Percentiles rank a stretch among this genome's conserved stretches.
phyloP scores from a whole-genome alignment of 495 filamentous ascomycete species.

The Penicillium canariense region DNA sequence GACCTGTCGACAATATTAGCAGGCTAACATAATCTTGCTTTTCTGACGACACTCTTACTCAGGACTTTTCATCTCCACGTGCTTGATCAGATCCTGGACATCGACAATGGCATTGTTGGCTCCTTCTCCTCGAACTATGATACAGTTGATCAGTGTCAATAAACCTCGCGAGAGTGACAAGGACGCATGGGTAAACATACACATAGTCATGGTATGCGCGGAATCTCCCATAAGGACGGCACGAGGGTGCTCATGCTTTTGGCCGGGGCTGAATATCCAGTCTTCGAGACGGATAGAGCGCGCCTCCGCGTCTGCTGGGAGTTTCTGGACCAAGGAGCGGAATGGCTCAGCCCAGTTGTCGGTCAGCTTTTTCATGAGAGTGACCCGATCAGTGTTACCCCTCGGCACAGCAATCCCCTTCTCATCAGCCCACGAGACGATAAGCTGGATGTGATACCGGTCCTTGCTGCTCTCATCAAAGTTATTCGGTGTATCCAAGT shows the following conservation, averaged over 20 bases:
- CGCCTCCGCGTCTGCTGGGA: conserved; percentile 48
- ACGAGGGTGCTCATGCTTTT: conserved; percentile 31
- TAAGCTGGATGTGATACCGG: conserved; percentile 47
- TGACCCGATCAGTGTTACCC: conserved; percentile 39
- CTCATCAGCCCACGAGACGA: conserved; percentile 52
- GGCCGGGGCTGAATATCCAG: conserved; percentile 42
- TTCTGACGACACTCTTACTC: background rate
- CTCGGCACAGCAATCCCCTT: conserved; percentile 41
- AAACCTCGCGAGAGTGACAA: background rate
- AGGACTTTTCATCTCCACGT: conserved; percentile 17
- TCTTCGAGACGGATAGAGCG: conserved; percentile 55
- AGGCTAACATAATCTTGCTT: background rate
- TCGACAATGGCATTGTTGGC: conserved; percentile 60
- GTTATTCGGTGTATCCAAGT: conserved; percentile 49
- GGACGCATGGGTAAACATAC: conserved; percentile 29
- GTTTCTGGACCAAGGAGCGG: conserved; percentile 38
- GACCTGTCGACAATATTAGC: conserved; percentile 8
- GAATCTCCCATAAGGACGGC: conserved; percentile 52
- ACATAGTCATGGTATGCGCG: conserved; percentile 59
- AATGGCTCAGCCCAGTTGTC: conserved; percentile 57
- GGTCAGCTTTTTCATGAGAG: conserved; percentile 52
- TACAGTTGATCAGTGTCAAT: background rate
- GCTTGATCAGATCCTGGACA: conserved; percentile 37
- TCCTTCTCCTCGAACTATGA: conserved; percentile 53
- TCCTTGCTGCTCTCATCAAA: conserved; percentile 37